Evolutionary conservation across 2,329 filamentous ascomycete species (phyloP), one percentile per base, ranked within the genome.

Genomic region (Apiospora malaysiana): DNA sequence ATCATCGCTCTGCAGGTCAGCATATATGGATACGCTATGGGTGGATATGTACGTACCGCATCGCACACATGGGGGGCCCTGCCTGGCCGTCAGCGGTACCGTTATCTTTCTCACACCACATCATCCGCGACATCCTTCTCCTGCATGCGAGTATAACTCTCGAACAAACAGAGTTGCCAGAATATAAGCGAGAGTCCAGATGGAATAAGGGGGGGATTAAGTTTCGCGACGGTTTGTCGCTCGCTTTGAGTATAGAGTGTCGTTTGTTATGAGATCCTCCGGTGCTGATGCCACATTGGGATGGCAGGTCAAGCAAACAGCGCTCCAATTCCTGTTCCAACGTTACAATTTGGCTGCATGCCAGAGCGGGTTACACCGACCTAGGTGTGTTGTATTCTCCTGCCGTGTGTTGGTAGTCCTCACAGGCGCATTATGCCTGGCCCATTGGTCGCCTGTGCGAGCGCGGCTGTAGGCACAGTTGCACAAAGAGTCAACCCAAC

Each of bases 1-100:
- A 63, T 63, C 27, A n/a, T 63, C 49, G 16, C 12, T 9, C 40
- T 63, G 56, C 56, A 63, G 16, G 56, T 63, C 56, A 63, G 56
- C 56, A 9, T 32, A 59, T 27, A 51, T 51, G 47, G 42, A 45
- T 45, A 4, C 32, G 32, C 32, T 45, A 45, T 45, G 16, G 42
- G 47, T 32, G 49, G 14, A 56, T 18, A 56, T 56, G 25, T 59
- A 59, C 27, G 25, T 37, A 37, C 51, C 51, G 51, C 27, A 37
- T 27, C 51, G 51, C 27, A 16, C 27, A 37, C 27, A 63, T 63
- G 9, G 56, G 56, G 56, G 27, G 23, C 42, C 42, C 42, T 45
- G 9, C 7, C 32, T n/a, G 18, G 32, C 56, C 40, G 56, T 63
- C 40, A 63, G 56, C 27, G n/a, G 27, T 37, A 63, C 18, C 14